phyloP scores from a whole-genome alignment of 2,329 filamentous ascomycete species.

The Ophiocordyceps camponoti-saundersi region DNA sequence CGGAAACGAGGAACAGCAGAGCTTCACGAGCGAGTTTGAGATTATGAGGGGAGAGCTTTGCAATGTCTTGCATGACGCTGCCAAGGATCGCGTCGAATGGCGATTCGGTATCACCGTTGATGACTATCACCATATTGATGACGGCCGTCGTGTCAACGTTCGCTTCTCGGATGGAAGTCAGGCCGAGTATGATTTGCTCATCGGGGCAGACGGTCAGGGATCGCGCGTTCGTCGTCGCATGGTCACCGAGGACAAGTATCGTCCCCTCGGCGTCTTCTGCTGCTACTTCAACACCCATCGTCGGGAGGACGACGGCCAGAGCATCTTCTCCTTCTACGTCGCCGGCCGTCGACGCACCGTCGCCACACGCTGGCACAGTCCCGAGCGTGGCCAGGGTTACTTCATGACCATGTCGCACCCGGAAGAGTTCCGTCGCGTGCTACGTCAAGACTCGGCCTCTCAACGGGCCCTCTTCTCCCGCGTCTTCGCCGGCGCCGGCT shows the following conservation, averaged over 20 bases:
- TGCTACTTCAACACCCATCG: conserved; percentile 23
- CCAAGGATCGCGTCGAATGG: conserved; percentile 10
- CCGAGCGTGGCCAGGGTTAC: conserved; percentile 8
- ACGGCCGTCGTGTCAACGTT: conserved; percentile 11
- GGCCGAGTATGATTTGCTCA: conserved; percentile 29
- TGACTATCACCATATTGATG: conserved; percentile 11
- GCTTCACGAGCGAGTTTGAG: conserved; percentile 38
- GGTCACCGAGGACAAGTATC: conserved; percentile 13
- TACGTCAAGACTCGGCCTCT: conserved; percentile 8
- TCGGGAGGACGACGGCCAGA: conserved; percentile 8
- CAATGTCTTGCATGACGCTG: conserved; percentile 27
- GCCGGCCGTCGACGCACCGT: conserved; percentile 18
- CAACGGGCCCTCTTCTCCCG: conserved; percentile 22
- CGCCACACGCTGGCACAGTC: conserved; percentile 3
- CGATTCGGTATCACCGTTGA: conserved; percentile 13
- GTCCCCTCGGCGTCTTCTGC: conserved; percentile 10
- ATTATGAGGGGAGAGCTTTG: conserved; percentile 42
- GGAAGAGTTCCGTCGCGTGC: conserved; percentile 8
- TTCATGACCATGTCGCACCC: conserved; percentile 13
- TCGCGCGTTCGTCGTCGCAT: conserved; percentile 4
- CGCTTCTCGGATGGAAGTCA: conserved; percentile 25
- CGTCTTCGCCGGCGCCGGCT: conserved; percentile 26
- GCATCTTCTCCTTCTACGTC: conserved; percentile 10
- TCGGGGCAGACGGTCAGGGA: conserved; percentile 34
- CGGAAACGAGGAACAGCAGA: conserved; percentile 23